Conservation (phyloP, 768 basidiomycete genomes). For the Dentipellis fragilis region DNA sequence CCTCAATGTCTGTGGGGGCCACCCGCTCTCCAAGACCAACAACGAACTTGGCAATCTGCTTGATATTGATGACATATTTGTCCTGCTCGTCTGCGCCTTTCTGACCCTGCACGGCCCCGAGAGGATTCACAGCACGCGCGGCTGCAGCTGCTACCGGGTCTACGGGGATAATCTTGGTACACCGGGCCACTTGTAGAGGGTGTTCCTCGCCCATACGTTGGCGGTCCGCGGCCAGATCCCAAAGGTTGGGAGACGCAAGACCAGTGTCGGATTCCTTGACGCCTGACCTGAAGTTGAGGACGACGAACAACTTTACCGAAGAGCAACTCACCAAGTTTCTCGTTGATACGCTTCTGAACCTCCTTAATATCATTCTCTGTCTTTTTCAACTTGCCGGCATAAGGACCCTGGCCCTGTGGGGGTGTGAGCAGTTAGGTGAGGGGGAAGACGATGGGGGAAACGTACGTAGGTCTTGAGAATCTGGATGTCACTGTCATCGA, state of each 20-base stretch:
- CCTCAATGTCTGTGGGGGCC: slow-evolving; percentile 96
- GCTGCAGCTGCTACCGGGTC: slow-evolving; percentile 68
- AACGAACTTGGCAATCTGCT: slow-evolving; percentile 99
- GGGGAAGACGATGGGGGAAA: slow-evolving; percentile 6
- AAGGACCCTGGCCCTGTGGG: slow-evolving; percentile 92
- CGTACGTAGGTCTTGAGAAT: slow-evolving; percentile 96
- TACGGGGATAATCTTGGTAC: slow-evolving; percentile 94
- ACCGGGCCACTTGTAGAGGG: slow-evolving; percentile 92
- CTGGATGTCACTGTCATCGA: slow-evolving; percentile 98
- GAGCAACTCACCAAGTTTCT: slow-evolving; percentile 71
- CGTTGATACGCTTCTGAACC: slow-evolving; percentile 94
- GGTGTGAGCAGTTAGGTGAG: not conserved
- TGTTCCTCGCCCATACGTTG: slow-evolving; percentile 89
- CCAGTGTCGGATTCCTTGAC: slow-evolving; percentile 99
- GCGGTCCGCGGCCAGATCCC: slow-evolving; percentile 92
- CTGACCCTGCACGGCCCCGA: slow-evolving; percentile 72
- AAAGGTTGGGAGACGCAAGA: slow-evolving; percentile 90
- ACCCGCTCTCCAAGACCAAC: slow-evolving; percentile 95
- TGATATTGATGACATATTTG: slow-evolving; percentile 99
- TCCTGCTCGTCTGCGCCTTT: slow-evolving; percentile 98
- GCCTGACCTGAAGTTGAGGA: slow-evolving; percentile 30
- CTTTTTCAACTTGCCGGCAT: slow-evolving; percentile 79
- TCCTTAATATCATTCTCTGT: slow-evolving; percentile 91
- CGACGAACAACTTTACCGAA: not conserved
- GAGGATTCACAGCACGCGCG: slow-evolving; percentile 69